Conservation (phyloP, 129 eudicot species). For the Oenanthe sinensis region DNA sequence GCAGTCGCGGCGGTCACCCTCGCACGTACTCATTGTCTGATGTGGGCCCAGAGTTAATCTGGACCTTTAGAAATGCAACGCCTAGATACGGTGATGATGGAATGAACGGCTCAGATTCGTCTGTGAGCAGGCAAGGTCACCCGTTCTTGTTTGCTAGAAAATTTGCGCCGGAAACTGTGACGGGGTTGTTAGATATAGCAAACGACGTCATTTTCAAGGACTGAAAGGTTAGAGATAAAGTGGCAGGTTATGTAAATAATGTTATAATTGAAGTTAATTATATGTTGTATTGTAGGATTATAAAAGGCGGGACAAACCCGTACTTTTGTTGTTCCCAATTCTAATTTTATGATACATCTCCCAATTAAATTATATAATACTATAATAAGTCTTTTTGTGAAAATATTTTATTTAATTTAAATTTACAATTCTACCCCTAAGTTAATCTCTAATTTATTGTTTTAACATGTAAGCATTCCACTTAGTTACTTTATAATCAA, state of each 20-base stretch:
- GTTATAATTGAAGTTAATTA: neutral
- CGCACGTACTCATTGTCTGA: constrained; percentile 36
- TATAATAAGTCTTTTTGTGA: too few relatives aligned
- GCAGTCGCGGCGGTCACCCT: constrained; percentile 64
- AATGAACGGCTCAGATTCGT: constrained; percentile 41
- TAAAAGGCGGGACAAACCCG: constrained; percentile 48
- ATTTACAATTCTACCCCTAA: too few relatives aligned
- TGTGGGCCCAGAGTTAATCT: constrained; percentile 53
- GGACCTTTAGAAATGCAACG: constrained; percentile 25
- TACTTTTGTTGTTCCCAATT: constrained; percentile 6
- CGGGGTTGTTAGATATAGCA: constrained; percentile 43
- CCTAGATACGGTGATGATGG: constrained; percentile 71
- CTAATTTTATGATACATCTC: too few relatives aligned
- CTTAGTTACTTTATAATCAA: too few relatives aligned
- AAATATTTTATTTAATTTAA: too few relatives aligned
- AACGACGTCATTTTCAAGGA: constrained; percentile 51
- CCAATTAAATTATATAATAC: too few relatives aligned
- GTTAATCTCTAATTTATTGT: too few relatives aligned
- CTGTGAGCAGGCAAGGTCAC: constrained; percentile 21
- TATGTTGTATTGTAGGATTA: neutral
- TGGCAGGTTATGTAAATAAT: constrained; percentile 13
- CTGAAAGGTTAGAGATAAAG: neutral
- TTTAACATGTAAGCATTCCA: too few relatives aligned
- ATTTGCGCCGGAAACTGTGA: constrained; percentile 43
- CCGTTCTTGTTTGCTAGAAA: constrained; percentile 86